Conservation (phyloP, 202 grass and related monocot genomes). For the Brachypodium distachyon region DNA sequence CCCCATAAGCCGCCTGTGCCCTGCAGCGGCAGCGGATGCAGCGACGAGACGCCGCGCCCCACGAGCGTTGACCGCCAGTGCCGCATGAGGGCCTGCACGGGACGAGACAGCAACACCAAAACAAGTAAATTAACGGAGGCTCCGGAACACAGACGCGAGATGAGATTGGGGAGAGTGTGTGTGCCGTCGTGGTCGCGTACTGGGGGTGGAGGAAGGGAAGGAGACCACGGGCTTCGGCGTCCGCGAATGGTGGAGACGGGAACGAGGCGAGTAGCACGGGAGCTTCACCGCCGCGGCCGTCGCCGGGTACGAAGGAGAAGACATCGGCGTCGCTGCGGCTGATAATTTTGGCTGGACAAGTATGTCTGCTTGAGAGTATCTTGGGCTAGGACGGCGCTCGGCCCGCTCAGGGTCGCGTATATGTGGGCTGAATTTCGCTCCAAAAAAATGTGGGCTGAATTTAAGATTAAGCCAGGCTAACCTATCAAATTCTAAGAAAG, state of each 20-base stretch:
- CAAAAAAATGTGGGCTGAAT: too few relatives aligned
- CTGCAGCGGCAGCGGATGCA: background rate
- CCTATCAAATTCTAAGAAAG: too few relatives aligned
- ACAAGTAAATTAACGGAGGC: background rate
- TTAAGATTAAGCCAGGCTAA: too few relatives aligned
- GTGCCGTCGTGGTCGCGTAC: background rate
- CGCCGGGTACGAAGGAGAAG: slow-evolving; percentile 1
- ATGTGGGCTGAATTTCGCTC: too few relatives aligned
- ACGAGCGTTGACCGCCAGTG: background rate
- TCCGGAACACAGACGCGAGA: background rate
- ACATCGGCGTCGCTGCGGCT: background rate
- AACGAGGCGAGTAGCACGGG: background rate
- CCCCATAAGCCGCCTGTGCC: slow-evolving; percentile 33
- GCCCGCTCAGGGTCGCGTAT: too few relatives aligned
- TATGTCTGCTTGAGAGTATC: background rate
- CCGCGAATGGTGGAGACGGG: background rate
- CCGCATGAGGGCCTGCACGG: background rate
- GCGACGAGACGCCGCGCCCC: background rate
- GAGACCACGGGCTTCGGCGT: background rate
- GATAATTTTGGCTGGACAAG: background rate
- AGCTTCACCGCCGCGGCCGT: background rate
- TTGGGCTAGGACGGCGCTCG: too few relatives aligned
- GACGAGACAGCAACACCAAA: background rate
- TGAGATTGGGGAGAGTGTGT: background rate
- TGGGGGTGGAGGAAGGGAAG: background rate